Evolutionary conservation across 768 basidiomycete genomes (phyloP).

Genomic region (Lactifluus piperatus): DNA sequence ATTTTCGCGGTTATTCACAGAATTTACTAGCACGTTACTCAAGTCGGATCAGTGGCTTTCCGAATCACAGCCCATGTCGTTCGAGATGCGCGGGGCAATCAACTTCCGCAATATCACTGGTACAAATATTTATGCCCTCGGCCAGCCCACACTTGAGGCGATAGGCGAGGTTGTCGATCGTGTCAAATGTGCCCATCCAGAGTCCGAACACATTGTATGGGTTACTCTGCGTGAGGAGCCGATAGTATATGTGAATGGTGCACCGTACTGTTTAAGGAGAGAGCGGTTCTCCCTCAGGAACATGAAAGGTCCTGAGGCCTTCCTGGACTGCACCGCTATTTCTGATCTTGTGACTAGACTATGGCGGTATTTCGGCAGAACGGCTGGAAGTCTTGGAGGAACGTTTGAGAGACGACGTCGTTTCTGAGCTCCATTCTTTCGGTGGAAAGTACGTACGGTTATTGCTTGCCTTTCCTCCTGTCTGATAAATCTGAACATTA

Average conservation of each 20-base stretch:
- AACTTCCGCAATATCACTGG: constrained; percentile 84
- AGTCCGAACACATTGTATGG: constrained; percentile 68
- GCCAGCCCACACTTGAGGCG: constrained; percentile 86
- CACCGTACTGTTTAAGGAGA: constrained; percentile 81
- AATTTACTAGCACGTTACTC: constrained; percentile 53
- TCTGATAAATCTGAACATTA: constrained; percentile 24
- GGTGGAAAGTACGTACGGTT: constrained; percentile 58
- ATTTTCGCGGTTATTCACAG: neutral
- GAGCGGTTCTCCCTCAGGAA: constrained; percentile 85
- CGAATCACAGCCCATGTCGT: constrained; percentile 55
- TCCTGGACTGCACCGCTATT: neutral
- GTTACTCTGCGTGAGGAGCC: constrained; percentile 91
- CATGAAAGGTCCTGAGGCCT: constrained; percentile 67
- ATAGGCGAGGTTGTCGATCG: constrained; percentile 68
- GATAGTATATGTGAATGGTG: constrained; percentile 86
- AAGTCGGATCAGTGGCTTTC: constrained; percentile 91
- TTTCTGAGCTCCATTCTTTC: constrained; percentile 73
- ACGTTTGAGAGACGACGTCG: constrained; percentile 78
- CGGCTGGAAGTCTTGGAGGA: constrained; percentile 89
- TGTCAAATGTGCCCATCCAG: constrained; percentile 53
- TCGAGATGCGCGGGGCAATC: constrained; percentile 82
- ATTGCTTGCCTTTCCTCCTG: neutral
- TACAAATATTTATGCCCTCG: constrained; percentile 83
- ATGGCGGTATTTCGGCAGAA: constrained; percentile 88
- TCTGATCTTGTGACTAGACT: constrained; percentile 43